phyloP scores from a whole-genome alignment of 2,329 filamentous ascomycete genomes.

The Penicillium sp. region DNA sequence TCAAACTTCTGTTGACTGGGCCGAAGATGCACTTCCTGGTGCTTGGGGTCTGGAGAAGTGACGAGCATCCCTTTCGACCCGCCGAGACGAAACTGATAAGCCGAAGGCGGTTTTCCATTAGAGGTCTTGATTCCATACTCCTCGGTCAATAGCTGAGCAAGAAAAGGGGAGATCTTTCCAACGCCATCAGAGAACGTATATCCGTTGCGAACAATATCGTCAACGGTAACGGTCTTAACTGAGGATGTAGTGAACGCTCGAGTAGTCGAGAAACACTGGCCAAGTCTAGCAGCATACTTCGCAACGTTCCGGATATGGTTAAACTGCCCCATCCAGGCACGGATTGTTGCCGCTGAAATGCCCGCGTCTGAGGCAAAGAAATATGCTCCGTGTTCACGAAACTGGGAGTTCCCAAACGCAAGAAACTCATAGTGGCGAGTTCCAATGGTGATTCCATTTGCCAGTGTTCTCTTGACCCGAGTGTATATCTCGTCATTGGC shows the following conservation, averaged over 20 bases:
- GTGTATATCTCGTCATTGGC: conserved; percentile 71
- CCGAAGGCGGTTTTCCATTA: conserved; percentile 65
- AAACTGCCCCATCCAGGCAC: conserved; percentile 84
- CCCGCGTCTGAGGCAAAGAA: conserved; percentile 77
- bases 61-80: conserved; percentile 89
- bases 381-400: conserved; percentile 87
- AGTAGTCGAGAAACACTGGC: conserved; percentile 96
- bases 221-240: conserved; percentile 59
- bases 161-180: conserved; percentile 80
- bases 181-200: conserved; percentile 88
- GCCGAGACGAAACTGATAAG: conserved; percentile 88
- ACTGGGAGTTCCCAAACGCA: conserved; percentile 93
- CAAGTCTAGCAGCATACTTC: conserved; percentile 84
- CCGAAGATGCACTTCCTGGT: conserved; percentile 73
- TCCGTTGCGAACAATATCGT: conserved; percentile 69
- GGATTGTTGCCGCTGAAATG: conserved; percentile 73
- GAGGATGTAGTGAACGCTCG: conserved; percentile 67
- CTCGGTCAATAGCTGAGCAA: conserved; percentile 71
- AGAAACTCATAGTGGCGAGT: conserved; percentile 84
- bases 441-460: conserved; percentile 78
- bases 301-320: conserved; percentile 78
- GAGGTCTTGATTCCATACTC: conserved; percentile 65
- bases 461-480: conserved; percentile 69
- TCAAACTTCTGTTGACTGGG: conserved; percentile 87
- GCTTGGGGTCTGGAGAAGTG: conserved; percentile 68